phyloP scores from a whole-genome alignment of 148 eudicot genomes.

The Selenicereus undatus region DNA sequence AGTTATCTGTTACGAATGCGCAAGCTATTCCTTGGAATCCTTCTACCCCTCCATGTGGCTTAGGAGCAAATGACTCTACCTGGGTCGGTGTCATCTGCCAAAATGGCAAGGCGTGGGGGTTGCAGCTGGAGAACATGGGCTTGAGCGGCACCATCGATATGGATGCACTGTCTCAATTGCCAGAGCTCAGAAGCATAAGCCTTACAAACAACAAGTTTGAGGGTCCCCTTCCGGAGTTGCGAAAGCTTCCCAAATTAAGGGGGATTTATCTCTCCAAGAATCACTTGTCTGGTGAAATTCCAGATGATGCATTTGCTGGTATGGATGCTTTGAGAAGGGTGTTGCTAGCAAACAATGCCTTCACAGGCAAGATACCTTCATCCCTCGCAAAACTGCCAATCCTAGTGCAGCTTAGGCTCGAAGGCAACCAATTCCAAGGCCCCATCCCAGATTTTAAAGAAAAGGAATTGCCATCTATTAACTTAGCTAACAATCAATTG shows the following conservation, averaged over 20 bases:
- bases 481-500: slow-evolving; percentile 60
- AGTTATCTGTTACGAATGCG: slow-evolving; percentile 31
- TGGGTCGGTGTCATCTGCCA: slow-evolving; percentile 65
- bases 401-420: slow-evolving; percentile 55
- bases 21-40: slow-evolving; percentile 55
- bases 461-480: slow-evolving; percentile 28
- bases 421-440: slow-evolving; percentile 65
- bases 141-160: slow-evolving; percentile 56
- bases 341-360: slow-evolving; percentile 49
- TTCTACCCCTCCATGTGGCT: slow-evolving; percentile 38
- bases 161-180: slow-evolving; percentile 41
- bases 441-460: slow-evolving; percentile 43
- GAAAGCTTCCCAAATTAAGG: slow-evolving; percentile 40
- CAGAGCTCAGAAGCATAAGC: slow-evolving; percentile 50
- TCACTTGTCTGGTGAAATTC: slow-evolving; percentile 55
- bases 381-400: slow-evolving; percentile 46
- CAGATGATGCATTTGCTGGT: slow-evolving; percentile 61
- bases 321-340: slow-evolving; percentile 66
- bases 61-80: slow-evolving; percentile 31
- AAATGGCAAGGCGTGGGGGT: slow-evolving; percentile 55
- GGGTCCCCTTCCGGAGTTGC: slow-evolving; percentile 53
- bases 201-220: slow-evolving; percentile 57
- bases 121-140: slow-evolving; percentile 61
- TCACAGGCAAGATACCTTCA: slow-evolving; percentile 56
- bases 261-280: slow-evolving; percentile 55